phyloP scores from a whole-genome alignment of 2,329 filamentous ascomycete genomes.

The Dryadomyces quercus-mongolicae region DNA sequence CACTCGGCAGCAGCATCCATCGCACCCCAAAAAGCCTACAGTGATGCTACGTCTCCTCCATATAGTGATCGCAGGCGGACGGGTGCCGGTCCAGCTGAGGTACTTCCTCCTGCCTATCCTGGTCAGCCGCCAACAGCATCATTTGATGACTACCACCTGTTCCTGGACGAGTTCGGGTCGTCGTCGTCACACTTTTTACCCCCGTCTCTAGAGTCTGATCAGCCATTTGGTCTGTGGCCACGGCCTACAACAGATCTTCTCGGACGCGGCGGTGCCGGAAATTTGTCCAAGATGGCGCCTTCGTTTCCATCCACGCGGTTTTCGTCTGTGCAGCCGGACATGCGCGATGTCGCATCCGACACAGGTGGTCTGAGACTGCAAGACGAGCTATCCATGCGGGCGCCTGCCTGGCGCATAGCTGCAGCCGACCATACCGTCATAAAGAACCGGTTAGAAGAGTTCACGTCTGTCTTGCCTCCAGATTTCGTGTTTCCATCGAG shows the following conservation, averaged over 20 bases:
- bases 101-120: slow-evolving; percentile 27
- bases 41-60: slow-evolving; percentile 26
- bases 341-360: slow-evolving; percentile 29
- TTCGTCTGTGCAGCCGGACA: slow-evolving; percentile 39
- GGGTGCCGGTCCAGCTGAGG: slow-evolving; percentile 22
- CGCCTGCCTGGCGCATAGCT: slow-evolving; percentile 34
- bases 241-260: slow-evolving; percentile 26
- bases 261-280: slow-evolving; percentile 20
- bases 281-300: slow-evolving; percentile 29
- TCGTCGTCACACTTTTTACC: slow-evolving; percentile 43
- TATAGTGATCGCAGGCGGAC: slow-evolving; percentile 38
- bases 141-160: slow-evolving; percentile 47
- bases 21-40: slow-evolving; percentile 35
- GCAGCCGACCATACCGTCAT: slow-evolving; percentile 42
- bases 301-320: slow-evolving; percentile 44
- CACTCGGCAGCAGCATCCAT: slow-evolving; percentile 26
- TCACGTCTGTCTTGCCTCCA: slow-evolving; percentile 44
- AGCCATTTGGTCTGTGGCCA: slow-evolving; percentile 39
- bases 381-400: slow-evolving; percentile 26
- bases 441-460: slow-evolving; percentile 47
- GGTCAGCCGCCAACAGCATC: slow-evolving; percentile 25
- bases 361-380: slow-evolving; percentile 21
- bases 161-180: slow-evolving; percentile 45
- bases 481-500: slow-evolving; percentile 59
- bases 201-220: slow-evolving; percentile 40